Evolutionary conservation across 306 rosid genomes (phyloP), one percentile per base, ranked within the genome.

Genomic region (Herpetospermum pedunculosum): DNA sequence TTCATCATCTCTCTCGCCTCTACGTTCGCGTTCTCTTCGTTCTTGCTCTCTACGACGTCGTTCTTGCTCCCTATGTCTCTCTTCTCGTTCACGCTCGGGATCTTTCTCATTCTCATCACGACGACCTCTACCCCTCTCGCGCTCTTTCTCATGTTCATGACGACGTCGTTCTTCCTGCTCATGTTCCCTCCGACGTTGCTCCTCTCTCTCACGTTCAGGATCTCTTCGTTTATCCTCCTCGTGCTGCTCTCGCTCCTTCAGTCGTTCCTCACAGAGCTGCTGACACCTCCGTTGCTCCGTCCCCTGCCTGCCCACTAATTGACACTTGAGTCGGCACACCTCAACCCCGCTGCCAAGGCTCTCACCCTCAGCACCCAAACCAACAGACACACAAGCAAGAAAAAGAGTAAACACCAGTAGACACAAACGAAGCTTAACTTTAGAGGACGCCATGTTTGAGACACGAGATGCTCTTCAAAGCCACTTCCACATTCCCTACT

Each of bases 381-480:
- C 49, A 41, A 37, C 65, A 38, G 73, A 53, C 58, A 60, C 21
- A 15, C 25, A 59, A 26, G 74, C 77, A 64, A 80, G 74, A 40
- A 76, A 53, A 41, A 71, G 59, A 40, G 80, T 8, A 8, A 49
- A 76, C 12, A 46, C 40, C 50, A 80, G 13, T 2, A 76, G 10
- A 72, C 50, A 60, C 72, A 72, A 37, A 34, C 73, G 72, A 37
- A 72, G 35, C 57, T 52, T 72, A 18, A 49, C 68, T 16, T 50
- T 71, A 58, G 23, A 58, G 5, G 29, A 25, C 58, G 40, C 77
- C 83, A 80, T 80, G 65, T n/a, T 40, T 40, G 4, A 64, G 71
- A 21, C 26, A 1, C 30, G 30, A 19, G 19, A 21, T 23, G 44
- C 26, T 25, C 7, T 46, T 48, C 29, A 48, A 8, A 34, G 43